Conservation (phyloP, 2,329 filamentous ascomycete species). For the Coleophoma cylindrospora region DNA sequence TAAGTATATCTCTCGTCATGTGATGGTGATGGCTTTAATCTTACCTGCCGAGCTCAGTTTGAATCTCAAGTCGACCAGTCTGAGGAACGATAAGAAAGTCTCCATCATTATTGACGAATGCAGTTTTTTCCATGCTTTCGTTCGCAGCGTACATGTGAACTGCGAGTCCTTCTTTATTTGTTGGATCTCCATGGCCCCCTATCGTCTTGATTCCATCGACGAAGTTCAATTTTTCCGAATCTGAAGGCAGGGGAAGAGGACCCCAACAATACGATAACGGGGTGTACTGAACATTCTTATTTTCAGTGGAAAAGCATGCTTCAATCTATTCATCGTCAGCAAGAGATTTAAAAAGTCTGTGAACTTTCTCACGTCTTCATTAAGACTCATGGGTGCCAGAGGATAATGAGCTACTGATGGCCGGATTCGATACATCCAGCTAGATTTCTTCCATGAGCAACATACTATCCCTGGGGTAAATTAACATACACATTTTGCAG, state of each 20-base stretch:
- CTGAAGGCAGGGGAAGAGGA: slow-evolving; percentile 30
- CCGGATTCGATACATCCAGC: slow-evolving; percentile 36
- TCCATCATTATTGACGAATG: slow-evolving; percentile 55
- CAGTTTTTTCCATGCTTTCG: slow-evolving; percentile 37
- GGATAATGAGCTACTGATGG: slow-evolving; percentile 35
- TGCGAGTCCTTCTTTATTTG: slow-evolving; percentile 41
- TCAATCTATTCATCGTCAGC: slow-evolving; percentile 27
- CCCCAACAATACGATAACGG: slow-evolving; percentile 43
- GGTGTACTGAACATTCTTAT: slow-evolving; percentile 38
- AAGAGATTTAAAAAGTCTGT: neutral
- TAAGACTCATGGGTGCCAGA: neutral
- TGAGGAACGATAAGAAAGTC: slow-evolving; percentile 62
- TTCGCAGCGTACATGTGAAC: slow-evolving; percentile 44
- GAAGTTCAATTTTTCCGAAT: slow-evolving; percentile 30
- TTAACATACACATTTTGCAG: slow-evolving; percentile 23
- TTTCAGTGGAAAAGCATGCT: slow-evolving; percentile 39
- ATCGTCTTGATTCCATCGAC: slow-evolving; percentile 42
- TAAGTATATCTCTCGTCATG: too few species aligned
- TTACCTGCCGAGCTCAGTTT: slow-evolving; percentile 43
- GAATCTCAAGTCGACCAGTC: slow-evolving; percentile 50
- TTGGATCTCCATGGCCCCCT: slow-evolving; percentile 44
- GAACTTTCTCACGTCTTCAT: neutral
- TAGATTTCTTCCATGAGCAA: neutral
- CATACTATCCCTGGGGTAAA: neutral
- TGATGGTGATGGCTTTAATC: neutral